These are phyloP conservation scores for Hyaloscypha bicolor DNA, from an alignment of 495 filamentous ascomycete species.

Conservation along the genomic window DNA sequence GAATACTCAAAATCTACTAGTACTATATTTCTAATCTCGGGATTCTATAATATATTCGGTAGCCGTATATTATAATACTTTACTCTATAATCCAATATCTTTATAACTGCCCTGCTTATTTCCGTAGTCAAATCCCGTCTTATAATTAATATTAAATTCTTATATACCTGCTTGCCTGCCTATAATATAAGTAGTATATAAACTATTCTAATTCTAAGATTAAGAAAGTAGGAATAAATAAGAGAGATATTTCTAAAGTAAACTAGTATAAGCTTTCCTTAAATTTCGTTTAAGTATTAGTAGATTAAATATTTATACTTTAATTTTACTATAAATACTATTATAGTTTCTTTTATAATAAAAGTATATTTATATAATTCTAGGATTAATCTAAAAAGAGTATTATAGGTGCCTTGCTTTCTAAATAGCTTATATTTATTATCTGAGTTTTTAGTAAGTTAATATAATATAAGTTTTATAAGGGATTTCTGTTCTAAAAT, in stretches of 20 bases:
- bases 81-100: not conserved
- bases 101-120: conserved; percentile 22
- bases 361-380: conserved; percentile 48
- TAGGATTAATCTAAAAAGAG: conserved; percentile 45
- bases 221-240: conserved; percentile 27
- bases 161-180: conserved; percentile 24
- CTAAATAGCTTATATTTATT: conserved; percentile 1
- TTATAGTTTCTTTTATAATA: conserved; percentile 37
- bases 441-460: not conserved
- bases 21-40: too few species aligned
- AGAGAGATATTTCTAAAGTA: conserved; percentile 41
- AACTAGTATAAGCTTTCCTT: too few species aligned
- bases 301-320: too few species aligned
- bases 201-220: conserved; percentile 43
- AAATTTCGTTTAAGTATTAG: too few species aligned
- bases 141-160: conserved; percentile 21
- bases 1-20: too few species aligned
- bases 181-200: conserved; percentile 51
- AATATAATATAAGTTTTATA: not conserved
- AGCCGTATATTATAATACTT: too few species aligned
- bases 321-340: too few species aligned
- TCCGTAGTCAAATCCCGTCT: conserved; percentile 24
- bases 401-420: not conserved
- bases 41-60: too few species aligned
- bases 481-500: conserved; percentile 12